phyloP scores from a whole-genome alignment of 2,329 filamentous ascomycete genomes.

The Leptodontidium sp. region DNA sequence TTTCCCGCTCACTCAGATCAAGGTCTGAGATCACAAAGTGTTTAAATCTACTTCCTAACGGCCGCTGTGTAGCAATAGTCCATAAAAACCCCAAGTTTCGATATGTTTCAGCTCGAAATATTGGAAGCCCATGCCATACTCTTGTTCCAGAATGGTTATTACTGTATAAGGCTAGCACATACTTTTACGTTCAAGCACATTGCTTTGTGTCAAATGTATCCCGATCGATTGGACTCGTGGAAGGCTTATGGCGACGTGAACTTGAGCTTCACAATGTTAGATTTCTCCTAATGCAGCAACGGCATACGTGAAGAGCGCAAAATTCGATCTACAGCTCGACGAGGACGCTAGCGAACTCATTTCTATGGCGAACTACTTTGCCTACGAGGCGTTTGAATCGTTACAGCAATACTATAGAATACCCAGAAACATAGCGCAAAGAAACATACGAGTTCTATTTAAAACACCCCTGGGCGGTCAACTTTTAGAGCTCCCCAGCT shows the following conservation, averaged over 20 bases:
- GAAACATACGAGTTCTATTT: not conserved
- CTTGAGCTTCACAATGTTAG: not conserved
- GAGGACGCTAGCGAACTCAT: not conserved
- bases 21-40: not conserved
- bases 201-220: not conserved
- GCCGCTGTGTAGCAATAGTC: not conserved
- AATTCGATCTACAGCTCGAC: not conserved
- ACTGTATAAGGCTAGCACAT: not conserved
- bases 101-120: slow-evolving; percentile 3
- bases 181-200: slow-evolving; percentile 1
- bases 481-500: slow-evolving; percentile 1
- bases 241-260: not conserved
- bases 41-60: not conserved
- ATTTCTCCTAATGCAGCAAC: not conserved
- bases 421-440: not conserved
- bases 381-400: not conserved
- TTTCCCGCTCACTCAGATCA: not conserved
- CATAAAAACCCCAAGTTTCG: not conserved
- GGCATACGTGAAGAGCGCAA: not conserved
- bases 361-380: not conserved
- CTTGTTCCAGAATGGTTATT: not conserved
- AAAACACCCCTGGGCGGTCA: not conserved
- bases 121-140: not conserved
- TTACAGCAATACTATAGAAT: not conserved
- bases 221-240: not conserved